Evolutionary conservation across 2,329 filamentous ascomycete species (phyloP), one percentile per base, ranked within the genome.

Genomic region (Chalaropsis thielavioides): DNA sequence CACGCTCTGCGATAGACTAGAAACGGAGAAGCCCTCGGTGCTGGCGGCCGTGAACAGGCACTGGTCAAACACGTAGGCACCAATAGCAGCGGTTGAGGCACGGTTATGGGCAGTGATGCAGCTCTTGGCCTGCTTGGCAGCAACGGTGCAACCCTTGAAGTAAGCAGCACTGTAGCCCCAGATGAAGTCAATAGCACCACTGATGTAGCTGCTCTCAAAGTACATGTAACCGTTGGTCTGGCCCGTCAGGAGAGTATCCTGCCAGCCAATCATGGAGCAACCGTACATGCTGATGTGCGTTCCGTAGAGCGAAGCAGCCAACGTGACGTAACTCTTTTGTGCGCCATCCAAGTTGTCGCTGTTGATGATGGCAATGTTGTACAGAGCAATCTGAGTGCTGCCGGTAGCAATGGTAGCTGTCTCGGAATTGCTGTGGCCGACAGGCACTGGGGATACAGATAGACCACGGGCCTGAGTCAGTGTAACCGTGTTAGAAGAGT

Each of bases 321-420:
- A 77, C 19, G 74, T 76, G 15, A 81, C 68, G 2, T 79, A 79
- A 19, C 80, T 73, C 41, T 78, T 78, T 68, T 80, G 78, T 65
- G 73, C 75, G 0, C 77, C 78, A 68, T 76, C 67, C 8, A 59
- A 49, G n/a, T 79, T 79, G 63, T 76, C 78, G 0, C 73, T 74
- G 68, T 80, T 81, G 13, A 73, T 72, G 11, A 80, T 73, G 64
- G 80, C 83, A 71, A 87, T 76, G 68, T 87, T 87, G 75, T 87
- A 87, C 19, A 86, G 73, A 69, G 80, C 81, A 66, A 86, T 77
- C 69, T 81, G 78, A 4, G 72, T 70, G 0, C 80, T 77, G 69
- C 76, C 74, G 31, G 78, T 74, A 10, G 76, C 71, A 35, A 80
- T 72, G 0, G 77, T 78, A 1, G 74, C 77, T 0, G 76, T 84